Evolutionary conservation across 176 grass and related monocot genomes (phyloP).

Genomic region (Dactylis glomerata): DNA sequence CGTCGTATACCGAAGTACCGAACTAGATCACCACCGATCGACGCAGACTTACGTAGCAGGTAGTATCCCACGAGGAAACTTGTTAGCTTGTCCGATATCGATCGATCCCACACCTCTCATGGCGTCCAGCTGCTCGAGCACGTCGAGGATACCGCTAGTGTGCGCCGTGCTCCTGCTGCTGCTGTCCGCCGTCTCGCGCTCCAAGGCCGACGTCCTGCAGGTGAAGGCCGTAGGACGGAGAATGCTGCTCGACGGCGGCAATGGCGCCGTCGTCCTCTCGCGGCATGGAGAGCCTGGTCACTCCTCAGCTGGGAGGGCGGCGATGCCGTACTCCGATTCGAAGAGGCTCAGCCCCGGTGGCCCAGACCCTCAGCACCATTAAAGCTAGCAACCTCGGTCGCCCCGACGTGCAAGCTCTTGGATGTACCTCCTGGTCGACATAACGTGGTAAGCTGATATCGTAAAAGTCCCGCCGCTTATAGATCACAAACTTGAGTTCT

Average conservation of each 20-base stretch:
- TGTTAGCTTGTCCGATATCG: neutral
- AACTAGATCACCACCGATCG: neutral
- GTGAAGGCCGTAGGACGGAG: neutral
- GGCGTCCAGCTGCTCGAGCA: neutral
- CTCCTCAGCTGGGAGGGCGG: neutral
- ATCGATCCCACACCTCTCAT: neutral
- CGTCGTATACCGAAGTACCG: neutral
- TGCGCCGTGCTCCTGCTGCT: neutral
- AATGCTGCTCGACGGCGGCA: conserved; percentile 24
- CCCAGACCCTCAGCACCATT: conserved; percentile 68
- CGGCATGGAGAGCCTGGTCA: neutral
- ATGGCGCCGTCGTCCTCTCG: neutral
- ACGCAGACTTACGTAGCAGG: neutral
- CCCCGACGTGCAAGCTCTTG: neutral
- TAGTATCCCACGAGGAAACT: neutral
- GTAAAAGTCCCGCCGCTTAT: neutral
- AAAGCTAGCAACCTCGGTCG: neutral
- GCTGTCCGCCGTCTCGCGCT: neutral
- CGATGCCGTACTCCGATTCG: conserved; percentile 27
- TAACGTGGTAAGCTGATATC: neutral
- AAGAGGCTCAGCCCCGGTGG: conserved; percentile 58
- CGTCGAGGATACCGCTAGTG: neutral
- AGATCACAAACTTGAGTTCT: neutral
- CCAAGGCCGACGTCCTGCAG: neutral
- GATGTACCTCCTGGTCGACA: neutral